phyloP scores from a whole-genome alignment of 1,284 basidiomycete genomes.

The Phellinidium pouzarii region DNA sequence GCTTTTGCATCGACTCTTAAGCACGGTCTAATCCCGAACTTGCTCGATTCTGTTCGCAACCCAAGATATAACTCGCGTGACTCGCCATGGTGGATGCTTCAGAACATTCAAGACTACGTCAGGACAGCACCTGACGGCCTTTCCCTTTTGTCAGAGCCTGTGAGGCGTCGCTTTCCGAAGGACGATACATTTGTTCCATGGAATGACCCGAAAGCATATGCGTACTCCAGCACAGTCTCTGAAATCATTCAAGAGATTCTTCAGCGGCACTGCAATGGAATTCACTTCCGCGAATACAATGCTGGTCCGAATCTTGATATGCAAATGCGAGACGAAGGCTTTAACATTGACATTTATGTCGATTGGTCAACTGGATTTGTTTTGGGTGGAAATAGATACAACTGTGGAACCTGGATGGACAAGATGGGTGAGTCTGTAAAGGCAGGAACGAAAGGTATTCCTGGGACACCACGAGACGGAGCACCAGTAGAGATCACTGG shows the following conservation, averaged over 20 bases:
- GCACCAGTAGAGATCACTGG: conserved; percentile 96
- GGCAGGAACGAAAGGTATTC: conserved; percentile 90
- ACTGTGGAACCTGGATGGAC: conserved; percentile 95
- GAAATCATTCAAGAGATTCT: conserved; percentile 96
- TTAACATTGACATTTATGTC: conserved; percentile 89
- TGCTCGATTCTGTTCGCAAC: conserved; percentile 80
- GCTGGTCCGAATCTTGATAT: conserved; percentile 92
- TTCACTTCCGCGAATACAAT: conserved; percentile 93
- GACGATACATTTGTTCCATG: conserved; percentile 93
- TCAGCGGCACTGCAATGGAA: conserved; percentile 89
- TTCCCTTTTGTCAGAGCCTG: conserved; percentile 71
- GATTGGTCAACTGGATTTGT: conserved; percentile 94
- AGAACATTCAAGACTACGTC: conserved; percentile 95
- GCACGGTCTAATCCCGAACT: conserved; percentile 89
- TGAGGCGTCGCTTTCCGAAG: conserved; percentile 88
- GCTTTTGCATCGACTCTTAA: conserved; percentile 83
- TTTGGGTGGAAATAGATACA: conserved; percentile 79
- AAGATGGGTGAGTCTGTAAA: conserved; percentile 92
- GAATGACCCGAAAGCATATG: conserved; percentile 82
- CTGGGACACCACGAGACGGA: conserved; percentile 93
- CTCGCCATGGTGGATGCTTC: conserved; percentile 97
- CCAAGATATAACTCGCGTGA: conserved; percentile 91
- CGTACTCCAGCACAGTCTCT: conserved; percentile 75
- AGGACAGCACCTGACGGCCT: conserved; percentile 80
- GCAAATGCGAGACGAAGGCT: conserved; percentile 92